Percentiles rank a stretch among this genome's conserved stretches.
Conservation (phyloP, 2,329 filamentous ascomycete genomes). For the Diaporthe caulivora region DNA sequence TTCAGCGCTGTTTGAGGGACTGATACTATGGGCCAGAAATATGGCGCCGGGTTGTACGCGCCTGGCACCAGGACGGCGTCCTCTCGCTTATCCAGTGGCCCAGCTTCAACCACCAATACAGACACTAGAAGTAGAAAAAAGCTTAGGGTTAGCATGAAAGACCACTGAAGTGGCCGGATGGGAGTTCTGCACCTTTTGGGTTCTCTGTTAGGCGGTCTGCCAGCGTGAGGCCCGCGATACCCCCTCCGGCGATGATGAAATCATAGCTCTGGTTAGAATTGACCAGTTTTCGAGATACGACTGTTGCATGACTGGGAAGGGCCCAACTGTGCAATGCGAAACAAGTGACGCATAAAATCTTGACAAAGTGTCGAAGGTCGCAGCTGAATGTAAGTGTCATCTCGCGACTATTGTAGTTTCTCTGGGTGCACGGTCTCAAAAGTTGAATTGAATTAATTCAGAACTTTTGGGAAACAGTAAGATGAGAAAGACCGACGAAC, state of each 20-base stretch:
- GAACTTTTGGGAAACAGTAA: neutral
- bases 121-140: neutral
- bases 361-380: neutral
- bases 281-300: neutral
- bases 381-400: neutral
- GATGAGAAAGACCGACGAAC: neutral
- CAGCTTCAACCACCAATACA: constrained; percentile 2
- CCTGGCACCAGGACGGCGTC: constrained; percentile 48
- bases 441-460: neutral
- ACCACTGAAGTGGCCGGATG: neutral
- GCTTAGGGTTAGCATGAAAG: neutral
- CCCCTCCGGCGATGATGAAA: constrained; percentile 49
- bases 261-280: constrained; percentile 36
- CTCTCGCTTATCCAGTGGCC: constrained; percentile 45
- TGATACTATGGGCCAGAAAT: constrained; percentile 47
- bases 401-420: neutral
- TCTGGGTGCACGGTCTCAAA: too few species aligned
- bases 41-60: constrained; percentile 45
- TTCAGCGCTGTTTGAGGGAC: constrained; percentile 46
- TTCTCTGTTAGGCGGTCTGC: constrained; percentile 47
- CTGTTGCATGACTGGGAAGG: neutral
- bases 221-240: constrained; percentile 46
- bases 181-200: constrained; percentile 39
- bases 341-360: neutral
- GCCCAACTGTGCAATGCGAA: neutral